Evolutionary conservation across 306 rosid genomes (phyloP), one percentile per base, ranked within the genome.

Genomic region (Rubus parviflorus): DNA sequence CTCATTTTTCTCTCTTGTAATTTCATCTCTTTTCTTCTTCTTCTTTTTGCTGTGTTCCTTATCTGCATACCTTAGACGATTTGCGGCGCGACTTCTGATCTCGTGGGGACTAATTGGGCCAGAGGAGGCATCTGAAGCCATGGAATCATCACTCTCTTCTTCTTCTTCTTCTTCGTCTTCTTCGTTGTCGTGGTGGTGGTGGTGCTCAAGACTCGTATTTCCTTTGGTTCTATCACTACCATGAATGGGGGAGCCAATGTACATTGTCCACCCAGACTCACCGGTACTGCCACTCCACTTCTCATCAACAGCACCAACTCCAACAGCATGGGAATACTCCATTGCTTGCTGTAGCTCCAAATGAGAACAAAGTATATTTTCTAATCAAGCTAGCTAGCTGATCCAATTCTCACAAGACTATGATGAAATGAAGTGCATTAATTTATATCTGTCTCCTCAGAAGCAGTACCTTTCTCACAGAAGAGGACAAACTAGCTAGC

Each of bases 51-150:
- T 23, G 16, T 30, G 47, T 70, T 42, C 81, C 78, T 49, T 72
- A n/a, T 37, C 52, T 64, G 58, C 72, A 51, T 69, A 62, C 76
- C 74, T 61, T 37, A 37, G 62, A 37, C 56, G 53, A 65, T 60
- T 81, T 67, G 46, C 35, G 68, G 60, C 65, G 68, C 47, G 65
- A 37, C 80, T 90, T 63, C 75, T 74, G n/a, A n/a, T n/a, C 69
- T 83, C 68, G 7, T 43, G 72, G 65, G 77, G 81, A 73, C 85
- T 85, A 30, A 30, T 30, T 76, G 89, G 94, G 76, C 92, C 92
- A 23, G 94, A 89, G 58, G 97, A 87, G 70, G 97, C 97, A 75
- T 91, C 97, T 48, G 97, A 91, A 70, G 82, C 87, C 97, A 91
- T 85, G 7, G 97, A 91, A 68, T 91, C 94, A 77, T 85, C 88